Conservation (phyloP, 495 filamentous ascomycete species). For the Margaritispora aquatica region DNA sequence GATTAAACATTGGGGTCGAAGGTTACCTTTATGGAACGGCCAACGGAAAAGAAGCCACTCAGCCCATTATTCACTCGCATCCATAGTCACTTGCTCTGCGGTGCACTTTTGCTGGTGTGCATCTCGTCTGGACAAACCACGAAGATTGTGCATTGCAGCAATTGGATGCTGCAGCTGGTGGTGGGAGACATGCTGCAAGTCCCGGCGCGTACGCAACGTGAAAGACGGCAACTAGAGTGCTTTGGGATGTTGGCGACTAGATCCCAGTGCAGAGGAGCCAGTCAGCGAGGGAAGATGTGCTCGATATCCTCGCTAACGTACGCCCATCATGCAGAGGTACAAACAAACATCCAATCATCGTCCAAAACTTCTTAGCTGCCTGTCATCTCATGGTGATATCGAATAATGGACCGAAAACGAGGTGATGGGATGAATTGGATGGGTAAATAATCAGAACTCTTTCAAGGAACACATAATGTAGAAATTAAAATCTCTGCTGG, state of each 20-base stretch:
- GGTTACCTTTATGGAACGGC: conserved; percentile 21
- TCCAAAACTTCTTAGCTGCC: background rate
- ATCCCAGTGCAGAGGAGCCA: background rate
- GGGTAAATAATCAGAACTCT: background rate
- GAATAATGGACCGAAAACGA: background rate
- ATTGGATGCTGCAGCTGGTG: conserved; percentile 11
- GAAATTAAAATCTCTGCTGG: background rate
- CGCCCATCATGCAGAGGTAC: background rate
- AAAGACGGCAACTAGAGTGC: conserved; percentile 7
- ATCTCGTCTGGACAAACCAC: background rate
- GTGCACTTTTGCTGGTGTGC: background rate
- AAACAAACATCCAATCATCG: conserved; percentile 10
- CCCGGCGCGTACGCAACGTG: conserved; percentile 20
- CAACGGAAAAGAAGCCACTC: conserved; percentile 5
- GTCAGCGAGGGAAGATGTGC: background rate
- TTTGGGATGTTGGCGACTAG: conserved; percentile 15
- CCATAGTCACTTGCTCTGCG: background rate
- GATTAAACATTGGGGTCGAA: conserved; percentile 21
- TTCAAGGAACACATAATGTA: background rate
- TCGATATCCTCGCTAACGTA: background rate
- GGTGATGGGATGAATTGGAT: background rate
- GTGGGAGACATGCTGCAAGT: conserved; percentile 14
- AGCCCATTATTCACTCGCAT: no score
- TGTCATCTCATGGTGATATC: background rate
- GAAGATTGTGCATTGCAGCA: background rate